Conservation (phyloP, 257 asterid species). For the Plantago major region DNA sequence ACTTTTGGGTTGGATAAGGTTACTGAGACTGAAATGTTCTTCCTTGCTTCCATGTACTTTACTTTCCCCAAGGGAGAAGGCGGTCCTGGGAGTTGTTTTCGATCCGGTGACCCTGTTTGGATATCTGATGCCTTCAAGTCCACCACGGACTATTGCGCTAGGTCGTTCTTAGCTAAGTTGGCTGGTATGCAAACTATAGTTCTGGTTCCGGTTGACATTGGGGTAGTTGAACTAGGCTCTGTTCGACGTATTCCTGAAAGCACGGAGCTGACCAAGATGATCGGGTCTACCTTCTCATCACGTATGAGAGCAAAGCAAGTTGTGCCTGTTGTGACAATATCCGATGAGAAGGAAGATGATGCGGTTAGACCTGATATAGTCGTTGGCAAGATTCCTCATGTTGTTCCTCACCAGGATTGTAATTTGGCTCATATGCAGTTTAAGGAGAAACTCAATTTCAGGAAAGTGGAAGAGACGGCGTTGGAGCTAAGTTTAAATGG, state of each 20-base stretch:
- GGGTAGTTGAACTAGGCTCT: slow-evolving; percentile 93
- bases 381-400: slow-evolving; percentile 1
- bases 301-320: slow-evolving; percentile 43
- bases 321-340: slow-evolving; percentile 21
- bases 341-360: slow-evolving; percentile 21
- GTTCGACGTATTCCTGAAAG: slow-evolving; percentile 69
- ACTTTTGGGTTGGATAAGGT: slow-evolving; percentile 90
- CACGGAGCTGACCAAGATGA: slow-evolving; percentile 43
- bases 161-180: slow-evolving; percentile 76
- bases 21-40: slow-evolving; percentile 94
- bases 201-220: slow-evolving; percentile 77
- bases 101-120: slow-evolving; percentile 65
- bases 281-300: slow-evolving; percentile 49
- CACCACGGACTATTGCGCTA: slow-evolving; percentile 53
- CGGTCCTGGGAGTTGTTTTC: slow-evolving; percentile 83
- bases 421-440: slow-evolving; percentile 27
- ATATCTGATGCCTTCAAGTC: slow-evolving; percentile 48
- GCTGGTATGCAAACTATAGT: slow-evolving; percentile 88
- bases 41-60: slow-evolving; percentile 94
- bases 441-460: slow-evolving; percentile 39
- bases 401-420: slow-evolving; percentile 37
- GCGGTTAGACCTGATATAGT: slow-evolving; percentile 3
- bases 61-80: slow-evolving; percentile 80
- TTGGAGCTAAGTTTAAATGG: slow-evolving; percentile 35
- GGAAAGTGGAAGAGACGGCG: slow-evolving; percentile 37